These are phyloP conservation scores for Lipomyces yamadae DNA, from an alignment of 805 yeast genomes.

Conservation along the genomic window DNA sequence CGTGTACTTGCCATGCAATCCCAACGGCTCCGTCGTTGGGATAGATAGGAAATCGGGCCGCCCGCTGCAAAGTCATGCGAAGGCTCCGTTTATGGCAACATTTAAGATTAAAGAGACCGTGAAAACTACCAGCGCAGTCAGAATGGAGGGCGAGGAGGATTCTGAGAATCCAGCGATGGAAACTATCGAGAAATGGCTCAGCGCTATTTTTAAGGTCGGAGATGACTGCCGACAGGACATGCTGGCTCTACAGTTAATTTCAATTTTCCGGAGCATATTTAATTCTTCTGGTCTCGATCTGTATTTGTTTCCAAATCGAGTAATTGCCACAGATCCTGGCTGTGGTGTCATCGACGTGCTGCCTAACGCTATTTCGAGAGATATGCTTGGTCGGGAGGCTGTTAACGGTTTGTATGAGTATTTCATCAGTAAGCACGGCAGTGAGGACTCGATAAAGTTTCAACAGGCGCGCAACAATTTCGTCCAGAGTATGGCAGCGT, in stretches of 20 bases:
- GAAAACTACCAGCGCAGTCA: constrained; percentile 38
- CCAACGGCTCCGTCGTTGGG: constrained; percentile 92
- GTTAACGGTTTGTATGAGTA: constrained; percentile 95
- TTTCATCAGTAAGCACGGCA: constrained; percentile 89
- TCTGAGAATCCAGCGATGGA: constrained; percentile 31
- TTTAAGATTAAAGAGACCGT: constrained; percentile 67
- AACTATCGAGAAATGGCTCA: constrained; percentile 75
- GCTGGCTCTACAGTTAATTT: constrained; percentile 86
- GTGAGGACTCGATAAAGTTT: constrained; percentile 86
- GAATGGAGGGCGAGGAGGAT: constrained; percentile 42
- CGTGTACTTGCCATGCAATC: constrained; percentile 93
- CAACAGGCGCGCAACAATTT: constrained; percentile 92
- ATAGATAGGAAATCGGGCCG: constrained; percentile 90
- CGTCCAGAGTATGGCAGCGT: constrained; percentile 90
- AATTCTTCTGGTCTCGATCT: constrained; percentile 84
- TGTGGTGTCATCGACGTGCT: constrained; percentile 98
- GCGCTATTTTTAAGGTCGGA: constrained; percentile 98
- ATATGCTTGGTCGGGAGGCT: constrained; percentile 98
- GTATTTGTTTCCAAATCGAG: constrained; percentile 90
- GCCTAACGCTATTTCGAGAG: constrained; percentile 93
- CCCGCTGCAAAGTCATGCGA: constrained; percentile 97
- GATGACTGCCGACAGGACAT: constrained; percentile 99
- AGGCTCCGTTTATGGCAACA: constrained; percentile 97
- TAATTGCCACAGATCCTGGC: constrained; percentile 98
- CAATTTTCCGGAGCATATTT: constrained; percentile 92